Percentiles rank a stretch among this genome's conserved stretches.
Evolutionary conservation across 306 rosid species (phyloP).

Genomic region (Luffa acutangula): DNA sequence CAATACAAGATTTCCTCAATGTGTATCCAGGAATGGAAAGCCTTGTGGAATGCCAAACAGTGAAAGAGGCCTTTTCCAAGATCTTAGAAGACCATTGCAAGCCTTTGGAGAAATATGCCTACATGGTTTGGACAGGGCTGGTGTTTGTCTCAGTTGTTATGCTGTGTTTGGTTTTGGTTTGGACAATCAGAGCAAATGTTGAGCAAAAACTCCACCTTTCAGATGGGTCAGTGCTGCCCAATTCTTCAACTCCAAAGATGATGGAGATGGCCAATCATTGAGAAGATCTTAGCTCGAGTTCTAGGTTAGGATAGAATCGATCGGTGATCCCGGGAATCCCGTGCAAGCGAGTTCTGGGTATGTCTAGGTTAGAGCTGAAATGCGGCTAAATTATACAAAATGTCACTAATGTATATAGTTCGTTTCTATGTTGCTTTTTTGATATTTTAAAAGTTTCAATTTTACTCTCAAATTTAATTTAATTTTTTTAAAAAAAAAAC

Average conservation of each 20-base stretch:
- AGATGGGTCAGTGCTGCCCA: conserved; percentile 31
- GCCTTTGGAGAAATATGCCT: conserved; percentile 35
- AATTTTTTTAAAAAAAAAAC: too few species aligned
- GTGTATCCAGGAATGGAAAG: conserved; percentile 43
- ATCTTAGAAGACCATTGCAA: conserved; percentile 45
- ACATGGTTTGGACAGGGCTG: conserved; percentile 37
- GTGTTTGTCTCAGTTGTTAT: conserved; percentile 27
- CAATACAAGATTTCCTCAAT: conserved; percentile 44
- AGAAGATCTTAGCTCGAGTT: not conserved
- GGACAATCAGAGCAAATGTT: conserved; percentile 26
- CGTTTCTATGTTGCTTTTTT: not conserved
- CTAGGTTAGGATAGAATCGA: not conserved
- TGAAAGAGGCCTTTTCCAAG: conserved; percentile 49
- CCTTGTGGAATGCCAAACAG: conserved; percentile 44
- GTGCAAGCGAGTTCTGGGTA: not conserved
- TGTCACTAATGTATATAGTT: not conserved
- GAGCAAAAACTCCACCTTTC: conserved; percentile 14
- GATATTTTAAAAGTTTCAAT: not conserved
- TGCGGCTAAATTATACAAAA: not conserved
- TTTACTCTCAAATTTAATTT: not conserved
- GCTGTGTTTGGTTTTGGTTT: conserved; percentile 34
- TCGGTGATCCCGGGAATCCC: not conserved
- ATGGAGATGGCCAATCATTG: conserved; percentile 16
- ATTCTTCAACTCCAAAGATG: conserved; percentile 3
- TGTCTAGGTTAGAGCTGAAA: not conserved